phyloP scores from a whole-genome alignment of 78 protist species.

The Tieghemostelium lacteum region DNA sequence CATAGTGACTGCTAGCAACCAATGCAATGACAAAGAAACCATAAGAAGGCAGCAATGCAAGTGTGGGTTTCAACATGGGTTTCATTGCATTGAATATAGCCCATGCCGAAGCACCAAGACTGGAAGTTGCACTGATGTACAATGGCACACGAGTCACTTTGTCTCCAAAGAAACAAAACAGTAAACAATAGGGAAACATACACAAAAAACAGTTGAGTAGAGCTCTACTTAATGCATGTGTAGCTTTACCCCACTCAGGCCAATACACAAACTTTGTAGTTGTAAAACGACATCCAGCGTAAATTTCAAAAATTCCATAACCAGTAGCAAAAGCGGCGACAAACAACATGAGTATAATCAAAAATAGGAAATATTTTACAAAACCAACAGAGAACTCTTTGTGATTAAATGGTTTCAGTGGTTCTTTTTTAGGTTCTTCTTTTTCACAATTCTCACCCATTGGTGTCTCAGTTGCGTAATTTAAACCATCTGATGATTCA shows the following conservation, averaged over 20 bases:
- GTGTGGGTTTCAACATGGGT: conserved; percentile 3
- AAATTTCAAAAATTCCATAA: conserved; percentile 52
- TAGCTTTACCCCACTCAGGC: conserved; percentile 54
- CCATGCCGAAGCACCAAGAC: conserved; percentile 58
- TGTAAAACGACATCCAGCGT: conserved; percentile 48
- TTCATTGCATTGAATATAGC: conserved; percentile 26
- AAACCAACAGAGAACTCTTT: not conserved
- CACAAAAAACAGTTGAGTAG: conserved; percentile 42
- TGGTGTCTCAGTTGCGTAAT: not conserved
- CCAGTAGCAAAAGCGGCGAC: conserved; percentile 22
- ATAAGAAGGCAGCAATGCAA: conserved; percentile 49
- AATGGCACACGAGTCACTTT: conserved; percentile 19
- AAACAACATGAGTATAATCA: not conserved
- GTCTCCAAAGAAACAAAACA: conserved; percentile 31
- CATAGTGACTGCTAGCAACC: conserved; percentile 11
- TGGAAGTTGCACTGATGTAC: not conserved
- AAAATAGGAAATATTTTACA: conserved; percentile 1
- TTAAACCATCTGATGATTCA: conserved; percentile 12
- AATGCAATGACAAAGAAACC: conserved; percentile 50
- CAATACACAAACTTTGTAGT: not conserved
- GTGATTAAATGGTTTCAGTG: conserved; percentile 17
- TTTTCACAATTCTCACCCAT: not conserved
- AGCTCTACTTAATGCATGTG: conserved; percentile 32
- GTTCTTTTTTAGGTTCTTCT: conserved; percentile 35
- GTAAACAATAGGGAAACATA: conserved; percentile 54